These are phyloP conservation scores for Trypanosomatidae sp. DNA, from an alignment of 208 protist species.

Conservation along the genomic window DNA sequence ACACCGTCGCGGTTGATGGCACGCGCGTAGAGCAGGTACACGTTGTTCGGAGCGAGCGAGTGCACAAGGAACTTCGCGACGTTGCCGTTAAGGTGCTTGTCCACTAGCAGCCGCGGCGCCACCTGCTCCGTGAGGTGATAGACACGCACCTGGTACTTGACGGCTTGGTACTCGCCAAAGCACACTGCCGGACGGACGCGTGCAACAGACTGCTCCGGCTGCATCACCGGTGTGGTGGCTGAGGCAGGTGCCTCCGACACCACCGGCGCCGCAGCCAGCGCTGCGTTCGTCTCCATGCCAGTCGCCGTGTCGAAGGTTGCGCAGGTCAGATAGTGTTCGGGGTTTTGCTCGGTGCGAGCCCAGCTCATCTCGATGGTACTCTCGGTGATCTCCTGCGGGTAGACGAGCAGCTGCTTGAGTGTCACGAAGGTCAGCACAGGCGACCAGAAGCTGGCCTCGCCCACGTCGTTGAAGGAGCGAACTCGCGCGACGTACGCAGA, in stretches of 20 bases:
- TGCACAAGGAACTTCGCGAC: conserved; percentile 36
- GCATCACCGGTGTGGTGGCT: neutral
- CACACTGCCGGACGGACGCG: conserved; percentile 2
- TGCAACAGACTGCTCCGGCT: neutral
- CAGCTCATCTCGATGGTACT: conserved; percentile 65
- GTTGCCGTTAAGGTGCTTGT: conserved; percentile 61
- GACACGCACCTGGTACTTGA: conserved; percentile 45
- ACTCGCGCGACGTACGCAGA: conserved; percentile 60
- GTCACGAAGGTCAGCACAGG: conserved; percentile 60
- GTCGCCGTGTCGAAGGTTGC: neutral
- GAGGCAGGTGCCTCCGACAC: neutral
- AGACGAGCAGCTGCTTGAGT: conserved; percentile 55
- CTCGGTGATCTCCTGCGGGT: conserved; percentile 72
- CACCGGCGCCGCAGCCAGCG: neutral
- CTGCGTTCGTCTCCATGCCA: neutral
- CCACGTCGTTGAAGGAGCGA: conserved; percentile 60
- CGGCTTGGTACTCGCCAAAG: conserved; percentile 22
- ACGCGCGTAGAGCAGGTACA: conserved; percentile 65
- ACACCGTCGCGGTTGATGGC: conserved; percentile 63
- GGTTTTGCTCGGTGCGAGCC: conserved; percentile 62
- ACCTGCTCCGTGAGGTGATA: conserved; percentile 28
- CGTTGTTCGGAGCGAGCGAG: conserved; percentile 63
- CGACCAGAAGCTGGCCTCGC: conserved; percentile 66
- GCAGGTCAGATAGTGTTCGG: conserved; percentile 28
- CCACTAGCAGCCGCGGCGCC: conserved; percentile 38